Evolutionary conservation across 208 protist genomes (phyloP).

Genomic region (Wallacemonas sp.): DNA sequence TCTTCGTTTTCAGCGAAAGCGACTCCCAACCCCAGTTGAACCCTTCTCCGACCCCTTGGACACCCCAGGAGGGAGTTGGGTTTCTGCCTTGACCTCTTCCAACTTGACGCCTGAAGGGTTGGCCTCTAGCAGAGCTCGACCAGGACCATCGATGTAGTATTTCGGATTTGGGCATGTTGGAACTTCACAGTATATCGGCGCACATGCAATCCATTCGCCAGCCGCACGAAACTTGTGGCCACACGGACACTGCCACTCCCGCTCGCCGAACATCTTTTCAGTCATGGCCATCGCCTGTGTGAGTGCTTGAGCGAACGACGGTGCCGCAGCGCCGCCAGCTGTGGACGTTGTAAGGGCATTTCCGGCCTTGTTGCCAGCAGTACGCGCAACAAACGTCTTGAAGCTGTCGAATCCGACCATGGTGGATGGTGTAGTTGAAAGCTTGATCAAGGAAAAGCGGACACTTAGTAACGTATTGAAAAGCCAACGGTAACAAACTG

Average conservation of each 20-base stretch:
- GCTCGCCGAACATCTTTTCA: constrained; percentile 71
- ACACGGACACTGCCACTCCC: constrained; percentile 90
- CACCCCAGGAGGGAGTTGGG: constrained; percentile 3
- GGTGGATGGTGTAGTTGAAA: not conserved
- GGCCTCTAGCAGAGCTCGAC: constrained; percentile 74
- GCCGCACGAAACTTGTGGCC: constrained; percentile 84
- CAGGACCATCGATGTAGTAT: constrained; percentile 87
- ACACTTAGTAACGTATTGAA: not conserved
- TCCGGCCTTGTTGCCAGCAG: constrained; percentile 30
- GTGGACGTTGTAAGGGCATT: constrained; percentile 47
- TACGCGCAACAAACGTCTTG: constrained; percentile 72
- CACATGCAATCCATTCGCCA: constrained; percentile 82
- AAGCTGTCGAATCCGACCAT: constrained; percentile 74
- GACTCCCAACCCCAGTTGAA: constrained; percentile 49
- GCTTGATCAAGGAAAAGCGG: not conserved
- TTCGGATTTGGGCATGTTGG: constrained; percentile 89
- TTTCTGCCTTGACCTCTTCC: constrained; percentile 48
- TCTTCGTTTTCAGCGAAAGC: constrained; percentile 38
- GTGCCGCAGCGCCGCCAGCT: constrained; percentile 14
- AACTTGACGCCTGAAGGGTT: constrained; percentile 82
- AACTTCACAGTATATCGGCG: constrained; percentile 86
- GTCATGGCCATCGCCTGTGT: constrained; percentile 59
- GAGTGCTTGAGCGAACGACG: constrained; percentile 51
- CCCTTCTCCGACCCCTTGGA: constrained; percentile 12
- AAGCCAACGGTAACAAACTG: not conserved